Evolutionary conservation across 805 yeast genomes (phyloP), one percentile per base, ranked within the genome.

Genomic region (Nakazawaea anatomiae): DNA sequence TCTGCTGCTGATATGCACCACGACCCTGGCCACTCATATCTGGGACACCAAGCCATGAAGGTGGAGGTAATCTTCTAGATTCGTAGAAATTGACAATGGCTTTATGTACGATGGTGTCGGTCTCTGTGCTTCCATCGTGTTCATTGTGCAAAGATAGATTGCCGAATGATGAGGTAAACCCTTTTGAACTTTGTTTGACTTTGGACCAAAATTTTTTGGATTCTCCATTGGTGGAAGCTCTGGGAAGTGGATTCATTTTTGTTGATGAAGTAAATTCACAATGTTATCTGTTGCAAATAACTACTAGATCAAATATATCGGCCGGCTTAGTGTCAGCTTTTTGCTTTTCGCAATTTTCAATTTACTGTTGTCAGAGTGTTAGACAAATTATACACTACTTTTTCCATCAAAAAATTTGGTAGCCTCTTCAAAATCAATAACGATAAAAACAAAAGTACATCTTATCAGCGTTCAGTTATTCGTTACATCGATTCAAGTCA

Each of bases 91-190:
- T 60, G 9, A 65, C 56, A 34, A 69, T 44, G 0, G 72, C 64
- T 30, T 55, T 57, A 43, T 65, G 66, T 1, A 69, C 67, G 36
- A 63, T 58, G 0, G 73, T 69, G 28, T 64, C 66, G 11, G 60
- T 59, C 46, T 67, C 71, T 1, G 57, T 52, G 14, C 55, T 59
- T 4, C 72, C 71, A 52, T 68, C 73, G n/a, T 58, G 56, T 43
- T 69, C 72, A 41, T 60, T 61, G n/a, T 55, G 54, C 7, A 50
- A 60, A 48, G 65, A 71, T 28, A 69, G 64, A 54, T 60, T 62
- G 25, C 59, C 68, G 53, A 68, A 67, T 52, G 51, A 57, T 43
- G 31, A 47, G 4, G 55, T 46, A 29, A 52, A 36, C 39, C 55
- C 55, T 46, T 51, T 54, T 25, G 56, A 51, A 14, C 52, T 45